Percentiles rank a stretch among this genome's conserved stretches.
These are phyloP conservation scores for Leccinum uliginosum DNA, from an alignment of 768 basidiomycete species.

Conservation along the genomic window DNA sequence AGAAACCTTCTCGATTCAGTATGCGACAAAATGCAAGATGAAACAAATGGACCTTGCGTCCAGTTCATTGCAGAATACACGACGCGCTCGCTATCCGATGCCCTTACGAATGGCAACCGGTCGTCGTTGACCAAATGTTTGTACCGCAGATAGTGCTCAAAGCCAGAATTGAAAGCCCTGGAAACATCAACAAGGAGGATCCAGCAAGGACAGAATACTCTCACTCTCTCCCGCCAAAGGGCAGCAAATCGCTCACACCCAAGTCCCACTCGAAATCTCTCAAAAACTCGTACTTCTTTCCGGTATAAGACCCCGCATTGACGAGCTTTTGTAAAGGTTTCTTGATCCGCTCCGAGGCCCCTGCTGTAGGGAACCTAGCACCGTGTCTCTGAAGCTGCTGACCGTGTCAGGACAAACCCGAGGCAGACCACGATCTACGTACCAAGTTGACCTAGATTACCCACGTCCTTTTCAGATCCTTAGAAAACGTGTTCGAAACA, in stretches of 20 bases:
- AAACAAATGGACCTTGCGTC: slow-evolving; percentile 45
- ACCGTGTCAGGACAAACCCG: slow-evolving; percentile 2
- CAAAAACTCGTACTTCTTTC: slow-evolving; percentile 53
- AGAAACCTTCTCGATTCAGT: slow-evolving; percentile 47
- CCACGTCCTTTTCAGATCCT: background rate
- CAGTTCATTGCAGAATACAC: slow-evolving; percentile 67
- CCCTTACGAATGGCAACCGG: slow-evolving; percentile 51
- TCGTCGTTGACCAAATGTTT: slow-evolving; percentile 37
- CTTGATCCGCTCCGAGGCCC: slow-evolving; percentile 40
- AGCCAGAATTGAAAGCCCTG: slow-evolving; percentile 52
- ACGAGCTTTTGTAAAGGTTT: slow-evolving; percentile 52
- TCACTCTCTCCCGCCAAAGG: slow-evolving; percentile 63
- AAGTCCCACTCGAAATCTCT: slow-evolving; percentile 54
- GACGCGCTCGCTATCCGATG: slow-evolving; percentile 53
- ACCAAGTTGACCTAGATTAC: slow-evolving; percentile 27
- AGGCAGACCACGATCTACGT: background rate
- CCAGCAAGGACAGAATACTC: slow-evolving; percentile 15
- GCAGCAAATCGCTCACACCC: slow-evolving; percentile 55
- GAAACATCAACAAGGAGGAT: background rate
- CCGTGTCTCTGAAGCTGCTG: slow-evolving; percentile 76
- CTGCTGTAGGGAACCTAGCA: slow-evolving; percentile 66
- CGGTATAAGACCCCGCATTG: slow-evolving; percentile 40
- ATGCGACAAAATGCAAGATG: background rate
- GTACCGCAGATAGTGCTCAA: slow-evolving; percentile 52
- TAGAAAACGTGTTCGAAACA: background rate